Conservation (phyloP, 1,284 basidiomycete genomes). For the Cerioporus squamosus region DNA sequence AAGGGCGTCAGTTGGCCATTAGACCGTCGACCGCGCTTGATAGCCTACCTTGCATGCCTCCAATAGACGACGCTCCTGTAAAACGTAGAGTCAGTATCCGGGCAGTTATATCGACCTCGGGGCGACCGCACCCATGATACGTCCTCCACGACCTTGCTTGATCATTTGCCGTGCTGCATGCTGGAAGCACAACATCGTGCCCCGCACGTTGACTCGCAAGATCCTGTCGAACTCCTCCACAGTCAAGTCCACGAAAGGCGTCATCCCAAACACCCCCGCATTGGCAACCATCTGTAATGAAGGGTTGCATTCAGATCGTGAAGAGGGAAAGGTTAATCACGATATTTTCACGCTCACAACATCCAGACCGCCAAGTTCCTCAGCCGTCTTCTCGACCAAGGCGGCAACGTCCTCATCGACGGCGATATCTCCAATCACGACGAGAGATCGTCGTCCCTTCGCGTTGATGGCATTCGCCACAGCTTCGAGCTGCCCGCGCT, state of each 20-base stretch:
- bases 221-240: slow-evolving; percentile 28
- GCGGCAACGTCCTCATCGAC: slow-evolving; percentile 41
- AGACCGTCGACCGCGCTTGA: background rate
- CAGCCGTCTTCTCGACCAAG: slow-evolving; percentile 36
- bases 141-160: slow-evolving; percentile 36
- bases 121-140: slow-evolving; percentile 31
- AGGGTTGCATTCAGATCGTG: background rate
- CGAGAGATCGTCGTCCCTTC: slow-evolving; percentile 33
- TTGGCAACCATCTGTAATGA: slow-evolving; percentile 33
- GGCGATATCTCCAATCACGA: slow-evolving; percentile 40
- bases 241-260: slow-evolving; percentile 19
- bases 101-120: background rate
- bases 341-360: slow-evolving; percentile 20
- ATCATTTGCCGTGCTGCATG: slow-evolving; percentile 32
- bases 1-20: background rate
- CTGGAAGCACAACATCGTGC: slow-evolving; percentile 37
- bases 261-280: slow-evolving; percentile 26
- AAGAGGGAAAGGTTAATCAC: background rate
- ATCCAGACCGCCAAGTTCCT: slow-evolving; percentile 31
- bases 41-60: slow-evolving; percentile 26
- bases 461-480: slow-evolving; percentile 37
- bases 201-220: slow-evolving; percentile 31
- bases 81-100: background rate
- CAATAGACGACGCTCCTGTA: slow-evolving; percentile 25
- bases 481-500: slow-evolving; percentile 31